Evolutionary conservation across 2,329 filamentous ascomycete species (phyloP).

Genomic region (Grosmannia serpens): DNA sequence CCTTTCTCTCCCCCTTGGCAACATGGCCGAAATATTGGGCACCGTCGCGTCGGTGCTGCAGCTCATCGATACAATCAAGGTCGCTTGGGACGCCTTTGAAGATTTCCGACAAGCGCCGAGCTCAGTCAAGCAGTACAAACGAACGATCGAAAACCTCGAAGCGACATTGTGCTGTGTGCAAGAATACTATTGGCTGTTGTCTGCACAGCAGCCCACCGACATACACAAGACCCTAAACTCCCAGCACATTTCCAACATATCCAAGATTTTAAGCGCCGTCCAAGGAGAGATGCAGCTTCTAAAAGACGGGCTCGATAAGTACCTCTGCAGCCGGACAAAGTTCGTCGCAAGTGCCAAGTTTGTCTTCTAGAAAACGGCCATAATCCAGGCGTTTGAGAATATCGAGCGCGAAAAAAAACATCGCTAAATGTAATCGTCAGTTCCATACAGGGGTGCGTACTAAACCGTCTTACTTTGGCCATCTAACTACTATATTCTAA

Average conservation of each 20-base stretch:
- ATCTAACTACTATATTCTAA: too few species aligned
- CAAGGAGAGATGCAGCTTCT: neutral
- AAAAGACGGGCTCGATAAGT: neutral
- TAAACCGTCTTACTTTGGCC: neutral
- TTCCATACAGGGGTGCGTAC: neutral
- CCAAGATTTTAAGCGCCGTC: neutral
- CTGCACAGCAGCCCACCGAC: neutral
- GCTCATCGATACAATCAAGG: too few species aligned
- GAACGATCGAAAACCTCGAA: neutral
- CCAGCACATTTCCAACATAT: neutral
- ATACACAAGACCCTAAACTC: neutral
- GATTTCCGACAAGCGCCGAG: too few species aligned
- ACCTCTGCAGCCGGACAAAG: neutral
- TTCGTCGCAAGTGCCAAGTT: neutral
- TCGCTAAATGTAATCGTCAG: neutral
- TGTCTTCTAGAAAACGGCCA: neutral
- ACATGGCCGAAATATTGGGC: too few species aligned
- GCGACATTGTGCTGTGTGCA: neutral
- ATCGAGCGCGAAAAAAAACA: neutral
- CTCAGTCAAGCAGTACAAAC: too few species aligned
- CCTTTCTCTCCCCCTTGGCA: too few species aligned
- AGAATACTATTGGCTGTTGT: neutral
- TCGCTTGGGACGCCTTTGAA: too few species aligned
- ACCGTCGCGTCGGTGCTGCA: too few species aligned
- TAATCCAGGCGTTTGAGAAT: neutral